Evolutionary conservation across 176 grass and related monocot genomes (phyloP).

Genomic region (Themeda triandra): DNA sequence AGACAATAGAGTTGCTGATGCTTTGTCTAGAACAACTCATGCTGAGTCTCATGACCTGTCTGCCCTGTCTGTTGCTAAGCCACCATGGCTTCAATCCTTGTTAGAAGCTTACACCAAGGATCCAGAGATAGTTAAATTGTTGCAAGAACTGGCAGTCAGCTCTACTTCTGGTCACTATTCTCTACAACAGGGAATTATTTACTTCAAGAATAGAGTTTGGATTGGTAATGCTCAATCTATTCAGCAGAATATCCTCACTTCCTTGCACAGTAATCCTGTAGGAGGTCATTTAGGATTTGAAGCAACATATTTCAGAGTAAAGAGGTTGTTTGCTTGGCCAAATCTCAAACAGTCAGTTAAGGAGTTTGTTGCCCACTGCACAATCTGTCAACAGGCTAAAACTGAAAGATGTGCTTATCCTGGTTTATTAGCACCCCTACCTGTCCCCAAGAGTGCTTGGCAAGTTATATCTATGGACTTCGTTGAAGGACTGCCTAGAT

Average conservation of each 20-base stretch:
- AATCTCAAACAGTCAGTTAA: neutral
- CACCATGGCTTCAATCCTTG: too few relatives aligned
- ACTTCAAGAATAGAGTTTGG: too few relatives aligned
- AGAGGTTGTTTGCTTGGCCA: neutral
- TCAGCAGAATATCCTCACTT: fast-evolving
- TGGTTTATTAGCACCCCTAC: fast-evolving
- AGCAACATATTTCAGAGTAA: neutral
- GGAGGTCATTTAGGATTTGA: neutral
- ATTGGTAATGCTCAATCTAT: too few relatives aligned
- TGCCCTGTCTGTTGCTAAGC: fast-evolving
- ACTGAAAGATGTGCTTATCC: neutral
- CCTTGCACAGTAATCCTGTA: too few relatives aligned
- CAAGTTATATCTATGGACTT: neutral
- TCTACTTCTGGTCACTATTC: too few relatives aligned
- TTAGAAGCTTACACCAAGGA: too few relatives aligned
- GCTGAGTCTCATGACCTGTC: too few relatives aligned
- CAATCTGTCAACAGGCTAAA: neutral
- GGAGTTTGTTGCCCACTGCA: fast-evolving
- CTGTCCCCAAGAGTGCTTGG: fast-evolving
- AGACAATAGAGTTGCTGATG: neutral
- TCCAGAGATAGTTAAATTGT: too few relatives aligned
- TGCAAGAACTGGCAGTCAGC: too few relatives aligned
- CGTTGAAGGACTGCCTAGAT: fast-evolving
- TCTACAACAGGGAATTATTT: too few relatives aligned
- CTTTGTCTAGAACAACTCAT: neutral